Evolutionary conservation across 176 grass and related monocot genomes (phyloP).

Genomic region (Miscanthus lutarioriparius): DNA sequence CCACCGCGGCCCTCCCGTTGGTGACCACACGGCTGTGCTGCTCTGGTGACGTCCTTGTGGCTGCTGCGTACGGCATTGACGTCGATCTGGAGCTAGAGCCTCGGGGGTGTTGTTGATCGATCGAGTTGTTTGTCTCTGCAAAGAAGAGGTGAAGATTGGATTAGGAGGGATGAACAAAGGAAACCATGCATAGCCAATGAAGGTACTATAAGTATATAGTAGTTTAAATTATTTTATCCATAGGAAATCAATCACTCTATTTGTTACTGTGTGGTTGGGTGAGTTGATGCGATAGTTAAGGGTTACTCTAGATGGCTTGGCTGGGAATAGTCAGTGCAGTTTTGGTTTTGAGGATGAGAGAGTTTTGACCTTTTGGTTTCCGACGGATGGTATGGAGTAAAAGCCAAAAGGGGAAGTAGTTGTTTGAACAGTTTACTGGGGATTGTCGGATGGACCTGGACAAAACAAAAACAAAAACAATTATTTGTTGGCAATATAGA

Average conservation of each 20-base stretch:
- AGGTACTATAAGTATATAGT: background rate
- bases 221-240: background rate
- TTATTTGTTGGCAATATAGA: too few species aligned
- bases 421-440: conserved; percentile 8
- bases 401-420: conserved; percentile 17
- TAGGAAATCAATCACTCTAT: conserved; percentile 3
- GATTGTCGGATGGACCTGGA: background rate
- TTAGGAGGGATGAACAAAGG: conserved; percentile 30
- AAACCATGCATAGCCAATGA: background rate
- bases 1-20: background rate
- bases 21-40: background rate
- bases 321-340: conserved; percentile 1
- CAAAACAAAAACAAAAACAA: background rate
- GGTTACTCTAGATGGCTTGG: background rate
- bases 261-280: conserved; percentile 21
- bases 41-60: background rate
- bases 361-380: conserved; percentile 18
- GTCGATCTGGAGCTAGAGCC: background rate
- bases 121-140: background rate
- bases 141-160: background rate
- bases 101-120: background rate
- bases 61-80: conserved; percentile 45
- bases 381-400: conserved; percentile 39
- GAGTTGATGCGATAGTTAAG: conserved; percentile 50
- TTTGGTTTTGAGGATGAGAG: background rate